Evolutionary conservation across 1,139 yeast genomes (phyloP).

Genomic region (Hanseniaspora gamundiae): DNA sequence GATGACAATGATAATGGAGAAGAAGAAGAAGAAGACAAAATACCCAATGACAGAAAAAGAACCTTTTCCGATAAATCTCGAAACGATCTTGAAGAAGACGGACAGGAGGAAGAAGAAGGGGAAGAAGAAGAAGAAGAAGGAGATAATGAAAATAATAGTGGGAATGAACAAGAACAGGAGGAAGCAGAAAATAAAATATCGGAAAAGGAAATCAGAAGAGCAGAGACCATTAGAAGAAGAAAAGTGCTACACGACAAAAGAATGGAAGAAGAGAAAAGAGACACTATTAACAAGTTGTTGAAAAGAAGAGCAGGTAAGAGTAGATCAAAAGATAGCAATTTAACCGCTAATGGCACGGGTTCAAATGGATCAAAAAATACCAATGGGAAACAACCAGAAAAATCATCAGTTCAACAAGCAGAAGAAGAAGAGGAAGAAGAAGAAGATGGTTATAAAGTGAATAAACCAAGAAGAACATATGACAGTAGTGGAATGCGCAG

Average conservation of each 20-base stretch:
- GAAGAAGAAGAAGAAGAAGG: constrained; percentile 10
- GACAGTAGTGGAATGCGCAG: constrained; percentile 16
- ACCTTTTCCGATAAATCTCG: constrained; percentile 10
- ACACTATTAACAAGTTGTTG: constrained; percentile 73
- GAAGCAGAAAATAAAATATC: constrained; percentile 32
- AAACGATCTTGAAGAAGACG: constrained; percentile 7
- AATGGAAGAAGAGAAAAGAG: constrained; percentile 85
- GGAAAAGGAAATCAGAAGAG: constrained; percentile 75
- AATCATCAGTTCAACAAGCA: too few species aligned
- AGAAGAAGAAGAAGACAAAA: constrained; percentile 11
- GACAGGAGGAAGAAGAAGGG: constrained; percentile 7
- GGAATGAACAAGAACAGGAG: constrained; percentile 8
- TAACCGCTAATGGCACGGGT: background rate
- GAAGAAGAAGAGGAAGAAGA: constrained; percentile 27
- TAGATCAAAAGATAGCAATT: constrained; percentile 30
- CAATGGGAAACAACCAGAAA: too few species aligned
- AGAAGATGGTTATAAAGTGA: constrained; percentile 19
- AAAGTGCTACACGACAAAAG: constrained; percentile 75
- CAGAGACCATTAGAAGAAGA: constrained; percentile 82
- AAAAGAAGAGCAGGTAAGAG: constrained; percentile 72
- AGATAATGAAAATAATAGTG: constrained; percentile 5
- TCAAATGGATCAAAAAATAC: constrained; percentile 16
- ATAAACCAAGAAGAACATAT: constrained; percentile 25
- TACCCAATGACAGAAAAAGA: constrained; percentile 8
- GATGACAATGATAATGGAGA: constrained; percentile 13